phyloP scores from a whole-genome alignment of 441 rosid genomes.

The Daphne laureola region DNA sequence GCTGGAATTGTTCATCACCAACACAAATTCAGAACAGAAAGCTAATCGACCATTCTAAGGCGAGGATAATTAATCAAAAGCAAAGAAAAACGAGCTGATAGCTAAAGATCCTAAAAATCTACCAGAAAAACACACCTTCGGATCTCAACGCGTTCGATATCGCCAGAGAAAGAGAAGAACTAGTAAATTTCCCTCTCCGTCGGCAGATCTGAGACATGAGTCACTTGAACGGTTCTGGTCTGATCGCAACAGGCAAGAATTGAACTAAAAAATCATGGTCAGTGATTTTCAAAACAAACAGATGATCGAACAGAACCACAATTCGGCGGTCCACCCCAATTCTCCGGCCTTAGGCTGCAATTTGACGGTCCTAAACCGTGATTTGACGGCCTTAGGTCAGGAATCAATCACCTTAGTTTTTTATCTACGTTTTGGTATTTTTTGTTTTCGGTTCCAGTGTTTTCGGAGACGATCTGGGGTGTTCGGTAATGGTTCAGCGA shows the following conservation, averaged over 20 bases:
- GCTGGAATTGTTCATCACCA: no score
- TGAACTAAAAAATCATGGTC: background rate
- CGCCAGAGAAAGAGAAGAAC: slow-evolving; percentile 96
- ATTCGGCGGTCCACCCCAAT: no score
- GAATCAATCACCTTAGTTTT: no score
- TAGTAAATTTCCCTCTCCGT: slow-evolving; percentile 91
- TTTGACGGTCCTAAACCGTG: no score
- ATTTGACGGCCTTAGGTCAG: no score
- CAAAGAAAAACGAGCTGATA: background rate
- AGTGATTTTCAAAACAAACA: background rate
- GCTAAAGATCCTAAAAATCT: background rate
- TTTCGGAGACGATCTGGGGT: no score
- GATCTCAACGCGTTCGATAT: slow-evolving; percentile 64
- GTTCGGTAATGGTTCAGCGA: no score
- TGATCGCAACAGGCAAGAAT: slow-evolving; percentile 2
- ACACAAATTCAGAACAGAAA: background rate
- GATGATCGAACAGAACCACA: no score
- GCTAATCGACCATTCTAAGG: background rate
- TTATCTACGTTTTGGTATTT: no score
- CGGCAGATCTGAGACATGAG: slow-evolving; percentile 86
- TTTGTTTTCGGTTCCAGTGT: no score
- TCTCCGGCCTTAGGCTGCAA: no score
- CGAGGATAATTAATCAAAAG: background rate
- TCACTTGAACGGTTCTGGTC: slow-evolving; percentile 84
- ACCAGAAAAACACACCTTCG: slow-evolving; percentile 27